Evolutionary conservation across 805 yeast genomes (phyloP), one percentile per base, ranked within the genome.

Genomic region (Blastobotrys mokoenaii): DNA sequence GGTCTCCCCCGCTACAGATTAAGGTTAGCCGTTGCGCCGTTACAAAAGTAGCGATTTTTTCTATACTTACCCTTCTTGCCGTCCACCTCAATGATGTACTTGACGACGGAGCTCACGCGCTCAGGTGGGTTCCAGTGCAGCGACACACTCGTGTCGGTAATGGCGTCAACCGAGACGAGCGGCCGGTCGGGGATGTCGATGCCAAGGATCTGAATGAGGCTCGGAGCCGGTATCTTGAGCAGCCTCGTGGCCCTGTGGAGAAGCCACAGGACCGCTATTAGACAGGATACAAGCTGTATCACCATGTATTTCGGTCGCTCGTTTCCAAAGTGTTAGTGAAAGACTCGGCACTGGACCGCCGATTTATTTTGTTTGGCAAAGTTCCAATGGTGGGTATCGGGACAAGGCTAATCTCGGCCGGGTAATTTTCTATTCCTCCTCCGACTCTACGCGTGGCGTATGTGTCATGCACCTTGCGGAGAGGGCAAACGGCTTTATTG

Each of bases 121-220:
- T 58, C 63, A 6, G 68, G 62, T 14, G 54, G 53, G 33, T 59
- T 45, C 68, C 68, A 64, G 45, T 64, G 67, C 34, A 63, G 46
- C 5, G 60, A 46, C 5, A 63, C 56, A 4, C 60, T 51, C 27
- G 55, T 53, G 33, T 58, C 47, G 1, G 63, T 48, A 31, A 63
- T 51, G 11, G 54, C 46, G 40, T 61, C 67, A 17, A 63, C 51
- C 18, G 60, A 55, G 14, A 62, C 61, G 12, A 49, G 48, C 2
- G 67, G 67, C 12, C 64, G 45, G 3, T 61, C 58, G 1, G 68
- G 68, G 6, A 64, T 51, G 38, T 63, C 67, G 30, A 63, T 61
- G 12, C 68, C 68, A 30, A 63, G 51, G 16, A 59, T 51, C 42
- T 60, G 58, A 18, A 63, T 56, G 16, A 63, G 58, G 10, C 56